These are phyloP conservation scores for Xylariaceae sp. DNA, from an alignment of 2,329 filamentous ascomycete species.

Conservation along the genomic window DNA sequence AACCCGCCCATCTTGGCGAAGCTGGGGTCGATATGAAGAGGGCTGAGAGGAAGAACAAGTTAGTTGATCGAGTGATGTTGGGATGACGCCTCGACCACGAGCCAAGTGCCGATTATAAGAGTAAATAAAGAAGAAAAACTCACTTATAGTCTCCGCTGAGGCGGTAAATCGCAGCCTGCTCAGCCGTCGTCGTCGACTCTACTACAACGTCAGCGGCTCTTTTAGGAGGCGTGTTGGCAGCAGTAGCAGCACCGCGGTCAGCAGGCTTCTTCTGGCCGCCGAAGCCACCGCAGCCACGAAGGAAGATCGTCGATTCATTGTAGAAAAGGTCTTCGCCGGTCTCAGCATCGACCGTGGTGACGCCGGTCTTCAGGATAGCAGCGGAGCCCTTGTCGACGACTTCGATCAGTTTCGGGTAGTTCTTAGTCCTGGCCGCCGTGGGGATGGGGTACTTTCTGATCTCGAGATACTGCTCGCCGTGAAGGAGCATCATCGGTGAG, in stretches of 20 bases:
- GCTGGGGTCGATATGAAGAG: conserved; percentile 87
- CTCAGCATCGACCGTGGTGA: conserved; percentile 76
- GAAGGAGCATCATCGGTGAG: conserved; percentile 95
- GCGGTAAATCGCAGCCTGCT: conserved; percentile 90
- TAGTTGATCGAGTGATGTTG: neutral
- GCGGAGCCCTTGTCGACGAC: conserved; percentile 94
- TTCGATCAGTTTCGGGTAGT: conserved; percentile 76
- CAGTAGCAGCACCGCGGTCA: conserved; percentile 75
- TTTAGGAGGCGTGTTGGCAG: conserved; percentile 70
- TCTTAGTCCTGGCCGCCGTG: conserved; percentile 70
- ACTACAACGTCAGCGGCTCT: conserved; percentile 74
- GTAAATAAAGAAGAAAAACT: conserved; percentile 21
- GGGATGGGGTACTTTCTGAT: conserved; percentile 88
- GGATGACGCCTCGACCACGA: neutral
- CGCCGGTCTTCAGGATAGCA: conserved; percentile 73
- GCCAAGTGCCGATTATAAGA: neutral
- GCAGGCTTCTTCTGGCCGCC: conserved; percentile 71
- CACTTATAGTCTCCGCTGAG: conserved; percentile 88
- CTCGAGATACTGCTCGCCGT: conserved; percentile 98
- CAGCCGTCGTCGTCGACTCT: conserved; percentile 79
- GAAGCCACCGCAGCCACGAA: conserved; percentile 86
- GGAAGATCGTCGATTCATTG: conserved; percentile 91
- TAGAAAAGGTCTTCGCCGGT: conserved; percentile 92
- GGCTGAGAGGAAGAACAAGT: conserved; percentile 38
- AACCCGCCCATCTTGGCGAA: conserved; percentile 96